Evolutionary conservation across 768 basidiomycete genomes (phyloP).

Genomic region (Pleurotus sapidus): DNA sequence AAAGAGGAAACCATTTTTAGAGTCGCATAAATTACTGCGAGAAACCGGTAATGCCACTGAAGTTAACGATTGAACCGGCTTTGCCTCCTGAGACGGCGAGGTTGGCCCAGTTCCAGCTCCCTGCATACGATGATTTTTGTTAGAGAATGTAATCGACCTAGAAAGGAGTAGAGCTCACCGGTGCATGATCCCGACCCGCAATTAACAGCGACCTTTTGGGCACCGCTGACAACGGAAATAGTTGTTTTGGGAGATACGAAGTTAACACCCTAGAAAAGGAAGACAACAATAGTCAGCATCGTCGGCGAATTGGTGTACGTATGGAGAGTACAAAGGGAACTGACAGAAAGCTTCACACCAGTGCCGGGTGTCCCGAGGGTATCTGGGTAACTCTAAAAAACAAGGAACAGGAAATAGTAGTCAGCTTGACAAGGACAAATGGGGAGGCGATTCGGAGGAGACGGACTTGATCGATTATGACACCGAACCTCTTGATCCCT

Average conservation of each 20-base stretch:
- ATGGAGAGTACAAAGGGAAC: slow-evolving; percentile 13
- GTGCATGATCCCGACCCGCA: slow-evolving; percentile 52
- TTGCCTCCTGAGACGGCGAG: slow-evolving; percentile 43
- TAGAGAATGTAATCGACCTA: background rate
- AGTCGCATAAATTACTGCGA: slow-evolving; percentile 11
- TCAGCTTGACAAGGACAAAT: background rate
- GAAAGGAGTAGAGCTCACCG: slow-evolving; percentile 27
- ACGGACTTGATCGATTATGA: slow-evolving; percentile 57
- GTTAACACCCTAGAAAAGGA: slow-evolving; percentile 38
- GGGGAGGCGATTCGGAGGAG: background rate
- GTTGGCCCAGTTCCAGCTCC: slow-evolving; percentile 49
- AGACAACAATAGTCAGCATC: background rate
- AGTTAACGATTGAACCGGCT: slow-evolving; percentile 37
- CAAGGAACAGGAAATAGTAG: slow-evolving; percentile 6
- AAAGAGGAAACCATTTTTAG: too few relatives aligned
- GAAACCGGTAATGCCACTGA: slow-evolving; percentile 29
- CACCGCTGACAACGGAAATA: slow-evolving; percentile 39
- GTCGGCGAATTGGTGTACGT: background rate
- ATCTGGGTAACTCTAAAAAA: slow-evolving; percentile 51
- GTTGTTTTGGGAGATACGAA: slow-evolving; percentile 40
- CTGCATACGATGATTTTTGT: slow-evolving; percentile 17
- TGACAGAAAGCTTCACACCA: slow-evolving; percentile 56
- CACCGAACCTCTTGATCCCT: slow-evolving; percentile 46
- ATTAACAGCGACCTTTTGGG: slow-evolving; percentile 48
- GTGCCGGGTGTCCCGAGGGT: slow-evolving; percentile 51